Conservation (phyloP, 1,139 yeast genomes). For the Diutina ranongensis region DNA sequence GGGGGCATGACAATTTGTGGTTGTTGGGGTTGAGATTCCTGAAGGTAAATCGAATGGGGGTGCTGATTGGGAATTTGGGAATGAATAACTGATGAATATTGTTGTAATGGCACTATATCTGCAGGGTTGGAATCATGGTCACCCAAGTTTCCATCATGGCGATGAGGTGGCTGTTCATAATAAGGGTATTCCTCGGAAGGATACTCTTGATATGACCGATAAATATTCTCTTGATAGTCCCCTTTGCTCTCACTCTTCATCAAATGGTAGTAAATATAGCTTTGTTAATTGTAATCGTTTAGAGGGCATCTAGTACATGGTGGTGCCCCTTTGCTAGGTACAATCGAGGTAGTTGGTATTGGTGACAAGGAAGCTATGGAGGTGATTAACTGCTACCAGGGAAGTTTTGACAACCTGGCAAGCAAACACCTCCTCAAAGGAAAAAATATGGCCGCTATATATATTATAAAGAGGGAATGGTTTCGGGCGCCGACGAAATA, state of each 20-base stretch:
- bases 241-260: not conserved
- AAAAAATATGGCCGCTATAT: not conserved
- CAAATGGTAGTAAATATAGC: not conserved
- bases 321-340: not conserved
- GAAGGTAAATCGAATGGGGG: not conserved
- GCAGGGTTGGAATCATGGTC: not conserved
- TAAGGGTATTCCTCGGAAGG: not conserved
- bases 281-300: not conserved
- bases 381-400: not conserved
- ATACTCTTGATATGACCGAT: not conserved
- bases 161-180: not conserved
- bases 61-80: not conserved
- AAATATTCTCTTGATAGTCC: conserved; percentile 1
- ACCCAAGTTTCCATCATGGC: not conserved
- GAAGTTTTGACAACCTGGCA: not conserved
- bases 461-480: not conserved
- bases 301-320: not conserved
- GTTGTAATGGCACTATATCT: not conserved
- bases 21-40: not conserved
- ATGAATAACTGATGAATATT: not conserved
- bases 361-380: not conserved
- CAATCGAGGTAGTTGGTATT: not conserved
- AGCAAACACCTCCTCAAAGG: not conserved
- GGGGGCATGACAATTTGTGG: not conserved
- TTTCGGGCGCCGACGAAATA: not conserved